These are phyloP conservation scores for Gillenia trifoliata DNA, from an alignment of 306 rosid genomes.

Conservation along the genomic window DNA sequence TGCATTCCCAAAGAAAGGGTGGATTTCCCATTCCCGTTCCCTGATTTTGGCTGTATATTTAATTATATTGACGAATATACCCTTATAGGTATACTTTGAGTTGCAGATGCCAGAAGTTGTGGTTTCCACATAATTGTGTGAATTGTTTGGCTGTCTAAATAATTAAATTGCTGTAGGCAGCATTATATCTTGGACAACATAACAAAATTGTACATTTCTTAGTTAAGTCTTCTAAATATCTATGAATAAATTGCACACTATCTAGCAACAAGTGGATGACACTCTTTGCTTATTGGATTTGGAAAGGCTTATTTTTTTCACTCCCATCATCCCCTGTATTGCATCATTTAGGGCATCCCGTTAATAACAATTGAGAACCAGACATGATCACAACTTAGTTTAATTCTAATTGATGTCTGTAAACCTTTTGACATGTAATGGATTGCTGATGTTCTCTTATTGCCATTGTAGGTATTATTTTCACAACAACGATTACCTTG, in stretches of 20 bases:
- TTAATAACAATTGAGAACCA: no score
- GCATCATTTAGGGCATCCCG: neutral
- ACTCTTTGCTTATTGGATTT: neutral
- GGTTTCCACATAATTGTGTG: no score
- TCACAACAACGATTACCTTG: slow-evolving; percentile 79
- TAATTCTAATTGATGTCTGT: neutral
- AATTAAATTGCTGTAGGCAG: neutral
- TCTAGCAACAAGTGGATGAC: neutral
- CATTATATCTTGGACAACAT: neutral
- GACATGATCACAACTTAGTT: neutral
- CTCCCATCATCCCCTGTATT: neutral
- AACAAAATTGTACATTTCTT: no score
- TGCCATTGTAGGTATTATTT: slow-evolving; percentile 54
- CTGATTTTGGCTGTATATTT: neutral
- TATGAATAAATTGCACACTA: neutral
- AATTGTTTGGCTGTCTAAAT: neutral
- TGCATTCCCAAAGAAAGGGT: neutral
- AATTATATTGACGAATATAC: neutral
- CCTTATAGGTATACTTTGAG: neutral
- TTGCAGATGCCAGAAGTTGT: neutral
- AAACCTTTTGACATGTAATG: neutral
- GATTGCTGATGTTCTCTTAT: slow-evolving; percentile 9
- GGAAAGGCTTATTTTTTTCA: neutral
- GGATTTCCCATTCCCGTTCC: neutral
- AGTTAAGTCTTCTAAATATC: no score